Percentiles rank a stretch among this genome's conserved stretches.
phyloP scores from a whole-genome alignment of 345 rosid genomes.

The Eucalyptus sp. region DNA sequence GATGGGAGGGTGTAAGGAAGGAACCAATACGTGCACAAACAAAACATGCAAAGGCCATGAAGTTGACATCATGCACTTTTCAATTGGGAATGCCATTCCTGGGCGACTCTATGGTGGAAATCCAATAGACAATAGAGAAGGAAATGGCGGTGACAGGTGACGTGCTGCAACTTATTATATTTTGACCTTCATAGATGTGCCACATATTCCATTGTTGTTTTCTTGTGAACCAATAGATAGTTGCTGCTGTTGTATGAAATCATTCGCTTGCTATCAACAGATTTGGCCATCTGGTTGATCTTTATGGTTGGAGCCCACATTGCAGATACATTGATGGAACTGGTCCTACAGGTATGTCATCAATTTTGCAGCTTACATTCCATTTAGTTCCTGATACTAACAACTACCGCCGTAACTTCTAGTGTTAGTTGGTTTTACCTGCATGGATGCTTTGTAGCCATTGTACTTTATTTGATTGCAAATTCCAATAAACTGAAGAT shows the following conservation, averaged over 20 bases:
- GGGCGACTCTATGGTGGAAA: constrained; percentile 96
- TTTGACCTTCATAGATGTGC: neutral
- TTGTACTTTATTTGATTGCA: neutral
- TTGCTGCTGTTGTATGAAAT: neutral
- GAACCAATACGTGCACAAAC: constrained; percentile 50
- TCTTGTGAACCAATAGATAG: neutral
- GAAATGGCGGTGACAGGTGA: constrained; percentile 95
- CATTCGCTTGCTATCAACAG: constrained; percentile 17
- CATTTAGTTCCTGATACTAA: neutral
- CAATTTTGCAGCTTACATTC: neutral
- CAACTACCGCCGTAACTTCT: neutral
- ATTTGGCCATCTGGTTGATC: constrained; percentile 85
- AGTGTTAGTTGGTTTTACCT: neutral
- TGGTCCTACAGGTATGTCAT: constrained; percentile 76
- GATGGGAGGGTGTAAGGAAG: constrained; percentile 97
- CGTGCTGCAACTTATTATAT: neutral
- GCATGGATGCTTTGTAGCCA: neutral
- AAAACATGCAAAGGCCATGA: constrained; percentile 92
- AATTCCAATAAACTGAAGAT: neutral
- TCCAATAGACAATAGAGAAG: constrained; percentile 58
- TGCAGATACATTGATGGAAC: constrained; percentile 80
- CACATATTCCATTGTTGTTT: neutral
- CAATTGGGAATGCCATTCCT: constrained; percentile 92
- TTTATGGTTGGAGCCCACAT: constrained; percentile 94
- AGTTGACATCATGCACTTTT: constrained; percentile 99